Percentiles rank a stretch among this genome's conserved stretches.
phyloP scores from a whole-genome alignment of 768 basidiomycete genomes.

The Rhizopogon vulgaris region DNA sequence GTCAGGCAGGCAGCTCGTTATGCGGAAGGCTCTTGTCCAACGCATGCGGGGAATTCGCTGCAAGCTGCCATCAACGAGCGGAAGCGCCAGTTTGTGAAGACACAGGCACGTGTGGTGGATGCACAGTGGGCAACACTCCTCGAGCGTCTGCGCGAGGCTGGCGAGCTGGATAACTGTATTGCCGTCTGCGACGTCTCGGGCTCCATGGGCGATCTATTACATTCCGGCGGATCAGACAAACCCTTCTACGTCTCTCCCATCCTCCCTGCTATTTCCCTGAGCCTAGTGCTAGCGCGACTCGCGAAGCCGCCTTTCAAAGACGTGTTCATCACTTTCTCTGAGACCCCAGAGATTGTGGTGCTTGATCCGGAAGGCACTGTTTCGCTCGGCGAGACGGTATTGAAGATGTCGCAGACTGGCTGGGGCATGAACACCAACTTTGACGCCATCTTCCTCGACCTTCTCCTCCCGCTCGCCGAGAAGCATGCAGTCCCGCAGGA shows the following conservation, averaged over 20 bases:
- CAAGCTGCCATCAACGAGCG: constrained; percentile 17
- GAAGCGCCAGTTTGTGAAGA: constrained; percentile 25
- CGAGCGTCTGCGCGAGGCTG: constrained; percentile 43
- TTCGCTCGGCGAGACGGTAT: constrained; percentile 33
- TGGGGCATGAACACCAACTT: constrained; percentile 64
- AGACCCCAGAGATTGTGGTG: constrained; percentile 39
- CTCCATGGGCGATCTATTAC: constrained; percentile 48
- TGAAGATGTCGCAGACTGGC: constrained; percentile 24
- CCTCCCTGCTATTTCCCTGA: constrained; percentile 56
- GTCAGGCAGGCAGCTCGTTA: constrained; percentile 32
- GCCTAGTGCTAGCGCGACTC: constrained; percentile 57
- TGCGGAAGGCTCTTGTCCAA: neutral
- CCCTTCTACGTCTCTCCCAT: constrained; percentile 37
- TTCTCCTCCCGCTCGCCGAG: constrained; percentile 58
- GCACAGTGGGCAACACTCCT: constrained; percentile 65
- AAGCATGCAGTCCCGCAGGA: constrained; percentile 51
- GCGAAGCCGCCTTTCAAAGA: constrained; percentile 59
- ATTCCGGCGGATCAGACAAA: neutral
- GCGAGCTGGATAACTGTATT: constrained; percentile 53
- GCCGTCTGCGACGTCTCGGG: constrained; percentile 74
- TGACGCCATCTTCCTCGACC: constrained; percentile 51
- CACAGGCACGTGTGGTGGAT: constrained; percentile 42
- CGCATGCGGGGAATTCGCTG: neutral
- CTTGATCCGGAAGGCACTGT: constrained; percentile 34
- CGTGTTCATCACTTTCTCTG: constrained; percentile 66